Conservation (phyloP, 208 protist genomes). For the Trichomonas vaginalis region DNA sequence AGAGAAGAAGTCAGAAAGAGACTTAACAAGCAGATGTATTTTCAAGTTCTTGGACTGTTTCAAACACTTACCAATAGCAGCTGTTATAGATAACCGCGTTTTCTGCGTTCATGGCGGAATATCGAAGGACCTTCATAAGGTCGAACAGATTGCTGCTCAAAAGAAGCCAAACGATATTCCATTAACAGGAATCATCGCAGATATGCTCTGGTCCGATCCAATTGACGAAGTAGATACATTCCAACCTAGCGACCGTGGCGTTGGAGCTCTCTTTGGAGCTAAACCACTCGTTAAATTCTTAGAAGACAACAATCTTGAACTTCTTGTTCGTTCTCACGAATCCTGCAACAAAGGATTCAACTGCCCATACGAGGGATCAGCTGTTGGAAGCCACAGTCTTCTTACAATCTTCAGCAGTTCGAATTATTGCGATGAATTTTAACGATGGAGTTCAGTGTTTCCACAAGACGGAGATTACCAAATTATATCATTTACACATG, state of each 20-base stretch:
- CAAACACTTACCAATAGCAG: background rate
- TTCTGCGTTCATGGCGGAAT: slow-evolving; percentile 17
- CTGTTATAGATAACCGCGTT: background rate
- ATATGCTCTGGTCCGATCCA: background rate
- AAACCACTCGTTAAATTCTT: background rate
- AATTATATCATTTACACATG: background rate
- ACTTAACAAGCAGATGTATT: background rate
- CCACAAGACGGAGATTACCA: background rate
- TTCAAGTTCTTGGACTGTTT: background rate
- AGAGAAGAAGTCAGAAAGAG: background rate
- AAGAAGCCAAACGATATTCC: background rate
- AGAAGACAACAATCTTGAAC: background rate
- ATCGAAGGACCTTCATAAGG: background rate
- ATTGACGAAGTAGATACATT: background rate
- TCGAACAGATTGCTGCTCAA: background rate
- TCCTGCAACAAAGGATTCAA: background rate
- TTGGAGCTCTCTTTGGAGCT: background rate
- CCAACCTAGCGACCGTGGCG: background rate
- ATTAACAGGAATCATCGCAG: background rate
- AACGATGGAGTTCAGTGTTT: background rate
- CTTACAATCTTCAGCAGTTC: background rate
- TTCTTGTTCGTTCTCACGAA: background rate
- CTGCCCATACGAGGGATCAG: background rate
- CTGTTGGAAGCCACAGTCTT: background rate
- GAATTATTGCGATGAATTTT: background rate